Evolutionary conservation across 2,329 filamentous ascomycete genomes (phyloP).

Genomic region (Fusarium paranaense): DNA sequence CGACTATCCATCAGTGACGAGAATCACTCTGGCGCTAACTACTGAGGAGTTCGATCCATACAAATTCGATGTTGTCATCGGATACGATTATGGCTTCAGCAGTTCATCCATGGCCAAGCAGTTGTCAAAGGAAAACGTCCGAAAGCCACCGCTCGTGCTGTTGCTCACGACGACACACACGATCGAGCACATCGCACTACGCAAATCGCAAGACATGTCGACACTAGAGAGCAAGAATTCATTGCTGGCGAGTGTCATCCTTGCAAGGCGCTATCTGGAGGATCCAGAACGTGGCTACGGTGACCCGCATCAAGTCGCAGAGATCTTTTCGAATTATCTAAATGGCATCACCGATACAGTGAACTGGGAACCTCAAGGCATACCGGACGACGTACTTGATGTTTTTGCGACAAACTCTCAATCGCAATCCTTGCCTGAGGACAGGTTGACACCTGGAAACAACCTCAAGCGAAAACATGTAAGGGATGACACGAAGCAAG

Average conservation of each 20-base stretch:
- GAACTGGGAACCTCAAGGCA: conserved; percentile 58
- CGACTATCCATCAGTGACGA: conserved; percentile 51
- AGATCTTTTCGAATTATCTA: conserved; percentile 60
- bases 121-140: conserved; percentile 25
- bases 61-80: conserved; percentile 63
- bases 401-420: conserved; percentile 56
- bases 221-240: conserved; percentile 61
- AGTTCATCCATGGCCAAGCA: conserved; percentile 48
- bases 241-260: conserved; percentile 53
- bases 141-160: conserved; percentile 58
- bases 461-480: conserved; percentile 63
- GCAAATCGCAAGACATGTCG: conserved; percentile 52
- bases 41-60: conserved; percentile 52
- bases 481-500: conserved; percentile 40
- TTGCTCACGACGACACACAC: conserved; percentile 63
- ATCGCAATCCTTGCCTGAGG: conserved; percentile 19
- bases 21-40: conserved; percentile 58
- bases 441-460: conserved; percentile 34
- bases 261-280: conserved; percentile 53
- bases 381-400: conserved; percentile 64
- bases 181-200: conserved; percentile 66
- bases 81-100: conserved; percentile 64
- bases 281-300: conserved; percentile 54
- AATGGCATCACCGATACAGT: conserved; percentile 52
- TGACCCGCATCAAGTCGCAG: conserved; percentile 61